These are phyloP conservation scores for Tetrastigma voinierianum DNA, from an alignment of 164 flowering plant genomes.

Conservation along the genomic window DNA sequence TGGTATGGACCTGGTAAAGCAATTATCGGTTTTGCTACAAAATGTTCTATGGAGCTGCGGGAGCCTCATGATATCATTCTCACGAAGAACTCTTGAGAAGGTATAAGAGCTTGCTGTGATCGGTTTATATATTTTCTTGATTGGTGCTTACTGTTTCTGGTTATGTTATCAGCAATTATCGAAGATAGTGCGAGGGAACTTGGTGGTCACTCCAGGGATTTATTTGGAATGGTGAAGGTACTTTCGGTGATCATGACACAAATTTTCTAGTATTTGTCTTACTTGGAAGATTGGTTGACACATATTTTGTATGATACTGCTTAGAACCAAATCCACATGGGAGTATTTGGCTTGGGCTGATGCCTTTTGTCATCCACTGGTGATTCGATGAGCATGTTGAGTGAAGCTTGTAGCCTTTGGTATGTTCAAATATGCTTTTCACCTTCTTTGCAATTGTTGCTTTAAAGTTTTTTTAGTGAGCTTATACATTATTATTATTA, in stretches of 20 bases:
- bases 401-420: constrained; percentile 97
- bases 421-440: constrained; percentile 26
- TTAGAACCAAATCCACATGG: constrained; percentile 88
- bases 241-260: neutral
- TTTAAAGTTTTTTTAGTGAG: neutral
- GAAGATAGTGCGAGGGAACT: constrained; percentile 44
- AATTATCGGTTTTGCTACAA: constrained; percentile 42
- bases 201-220: constrained; percentile 53
- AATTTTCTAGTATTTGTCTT: neutral
- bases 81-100: constrained; percentile 76
- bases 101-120: constrained; percentile 22
- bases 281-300: no score
- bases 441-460: neutral
- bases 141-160: constrained; percentile 1
- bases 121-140: neutral
- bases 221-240: constrained; percentile 86
- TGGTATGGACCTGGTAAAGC: constrained; percentile 69
- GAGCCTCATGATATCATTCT: constrained; percentile 73
- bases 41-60: constrained; percentile 79
- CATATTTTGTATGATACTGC: neutral
- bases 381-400: constrained; percentile 93
- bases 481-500: neutral
- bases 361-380: constrained; percentile 86
- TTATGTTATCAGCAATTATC: constrained; percentile 50
- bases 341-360: constrained; percentile 83